Conservation (phyloP, 768 basidiomycete species). For the Tylopilus sp. region DNA sequence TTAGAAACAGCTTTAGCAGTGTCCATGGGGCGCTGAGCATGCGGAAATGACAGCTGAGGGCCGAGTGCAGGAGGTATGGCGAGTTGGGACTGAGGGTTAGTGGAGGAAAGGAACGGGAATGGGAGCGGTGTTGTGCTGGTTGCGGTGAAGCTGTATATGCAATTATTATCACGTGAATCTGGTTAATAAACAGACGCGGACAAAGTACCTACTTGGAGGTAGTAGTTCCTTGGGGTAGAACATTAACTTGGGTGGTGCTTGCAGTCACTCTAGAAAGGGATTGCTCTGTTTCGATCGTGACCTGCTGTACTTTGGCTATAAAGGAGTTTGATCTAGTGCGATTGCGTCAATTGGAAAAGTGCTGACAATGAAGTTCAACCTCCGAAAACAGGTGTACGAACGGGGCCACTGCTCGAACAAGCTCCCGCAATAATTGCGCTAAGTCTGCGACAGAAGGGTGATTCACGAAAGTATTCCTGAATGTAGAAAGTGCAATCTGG, state of each 20-base stretch:
- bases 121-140: conserved; percentile 1
- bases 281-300: conserved; percentile 10
- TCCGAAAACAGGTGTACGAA: conserved; percentile 22
- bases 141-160: neutral
- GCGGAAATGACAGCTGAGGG: neutral
- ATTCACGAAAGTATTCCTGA: conserved; percentile 10
- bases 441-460: neutral
- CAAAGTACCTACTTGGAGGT: conserved; percentile 12
- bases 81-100: neutral
- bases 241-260: neutral
- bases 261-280: neutral
- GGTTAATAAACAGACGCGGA: neutral
- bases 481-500: conserved; percentile 22
- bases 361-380: conserved; percentile 21
- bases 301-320: conserved; percentile 20
- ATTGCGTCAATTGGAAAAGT: neutral
- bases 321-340: neutral
- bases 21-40: neutral
- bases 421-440: conserved; percentile 12
- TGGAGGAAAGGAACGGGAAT: neutral
- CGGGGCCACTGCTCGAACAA: conserved; percentile 21
- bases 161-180: conserved; percentile 3
- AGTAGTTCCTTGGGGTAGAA: neutral
- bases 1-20: neutral
- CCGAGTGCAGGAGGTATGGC: neutral